Conservation (phyloP, 164 flowering plant species). For the Vitis rotundifolia region DNA sequence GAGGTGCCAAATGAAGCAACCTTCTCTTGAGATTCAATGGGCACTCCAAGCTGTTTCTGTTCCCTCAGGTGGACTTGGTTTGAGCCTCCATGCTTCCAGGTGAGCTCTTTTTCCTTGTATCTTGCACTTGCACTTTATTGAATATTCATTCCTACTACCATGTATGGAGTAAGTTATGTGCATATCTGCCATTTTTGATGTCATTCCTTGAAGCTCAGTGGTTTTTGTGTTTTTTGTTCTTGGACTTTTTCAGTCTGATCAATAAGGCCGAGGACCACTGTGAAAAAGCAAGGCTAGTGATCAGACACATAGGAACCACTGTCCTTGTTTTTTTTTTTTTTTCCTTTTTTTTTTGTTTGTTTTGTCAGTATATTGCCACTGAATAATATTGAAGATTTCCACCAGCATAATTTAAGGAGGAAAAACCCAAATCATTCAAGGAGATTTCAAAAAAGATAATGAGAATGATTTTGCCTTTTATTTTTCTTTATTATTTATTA, state of each 20-base stretch:
- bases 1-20: slow-evolving; percentile 71
- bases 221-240: slow-evolving; percentile 4
- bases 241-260: slow-evolving; percentile 14
- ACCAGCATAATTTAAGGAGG: slow-evolving; percentile 11
- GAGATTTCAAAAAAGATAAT: neutral
- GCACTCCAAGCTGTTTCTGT: slow-evolving; percentile 76
- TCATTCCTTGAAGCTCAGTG: slow-evolving; percentile 2
- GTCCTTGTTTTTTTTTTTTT: slow-evolving; percentile 29
- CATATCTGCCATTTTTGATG: slow-evolving; percentile 10
- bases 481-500: neutral
- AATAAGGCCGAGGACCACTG: slow-evolving; percentile 28
- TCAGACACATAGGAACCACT: slow-evolving; percentile 24
- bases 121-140: neutral
- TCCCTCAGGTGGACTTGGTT: slow-evolving; percentile 74
- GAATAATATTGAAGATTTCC: slow-evolving; percentile 9
- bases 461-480: neutral
- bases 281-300: slow-evolving; percentile 29
- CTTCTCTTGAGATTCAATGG: slow-evolving; percentile 79
- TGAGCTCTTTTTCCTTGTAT: slow-evolving; percentile 13
- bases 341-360: slow-evolving; percentile 16
- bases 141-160: neutral
- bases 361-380: slow-evolving; percentile 28
- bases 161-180: neutral
- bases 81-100: slow-evolving; percentile 82
- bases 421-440: neutral